A percentile compares a stretch with the other conserved stretches of the same genome.
Evolutionary conservation across 176 grass and related monocot species (phyloP).

Genomic region (Oryza meridionalis): DNA sequence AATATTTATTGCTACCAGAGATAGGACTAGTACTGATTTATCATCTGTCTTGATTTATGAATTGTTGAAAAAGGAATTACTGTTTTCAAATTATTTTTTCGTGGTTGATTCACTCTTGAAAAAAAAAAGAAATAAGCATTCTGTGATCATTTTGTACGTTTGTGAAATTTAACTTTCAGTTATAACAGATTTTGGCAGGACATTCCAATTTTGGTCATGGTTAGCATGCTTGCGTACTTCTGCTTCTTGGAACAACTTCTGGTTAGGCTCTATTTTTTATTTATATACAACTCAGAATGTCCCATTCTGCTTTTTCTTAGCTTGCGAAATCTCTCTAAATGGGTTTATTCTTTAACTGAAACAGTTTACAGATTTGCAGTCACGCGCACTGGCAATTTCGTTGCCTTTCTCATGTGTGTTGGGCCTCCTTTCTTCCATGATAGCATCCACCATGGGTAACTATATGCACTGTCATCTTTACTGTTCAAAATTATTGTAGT

Average conservation of each 20-base stretch:
- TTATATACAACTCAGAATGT: slow-evolving; percentile 28
- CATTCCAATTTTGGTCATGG: slow-evolving; percentile 93
- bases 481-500: slow-evolving; percentile 1
- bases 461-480: slow-evolving; percentile 10
- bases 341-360: slow-evolving; percentile 31
- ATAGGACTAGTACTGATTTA: not conserved
- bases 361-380: slow-evolving; percentile 70
- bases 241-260: slow-evolving; percentile 99
- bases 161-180: slow-evolving; percentile 25
- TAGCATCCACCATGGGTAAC: slow-evolving; percentile 94
- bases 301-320: not conserved
- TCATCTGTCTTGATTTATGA: not conserved
- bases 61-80: not conserved
- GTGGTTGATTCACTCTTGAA: not conserved
- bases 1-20: not conserved
- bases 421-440: slow-evolving; percentile 93
- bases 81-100: slow-evolving; percentile 1
- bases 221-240: slow-evolving; percentile 99
- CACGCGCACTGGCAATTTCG: slow-evolving; percentile 79
- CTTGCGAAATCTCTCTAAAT: slow-evolving; percentile 26
- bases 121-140: slow-evolving; percentile 24
- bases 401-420: slow-evolving; percentile 96
- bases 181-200: slow-evolving; percentile 92
- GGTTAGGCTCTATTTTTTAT: slow-evolving; percentile 49
- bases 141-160: slow-evolving; percentile 1